A percentile compares a stretch with the other conserved stretches of the same genome.
Evolutionary conservation across 2,329 filamentous ascomycete genomes (phyloP).

Genomic region (Aspergillus sp.): DNA sequence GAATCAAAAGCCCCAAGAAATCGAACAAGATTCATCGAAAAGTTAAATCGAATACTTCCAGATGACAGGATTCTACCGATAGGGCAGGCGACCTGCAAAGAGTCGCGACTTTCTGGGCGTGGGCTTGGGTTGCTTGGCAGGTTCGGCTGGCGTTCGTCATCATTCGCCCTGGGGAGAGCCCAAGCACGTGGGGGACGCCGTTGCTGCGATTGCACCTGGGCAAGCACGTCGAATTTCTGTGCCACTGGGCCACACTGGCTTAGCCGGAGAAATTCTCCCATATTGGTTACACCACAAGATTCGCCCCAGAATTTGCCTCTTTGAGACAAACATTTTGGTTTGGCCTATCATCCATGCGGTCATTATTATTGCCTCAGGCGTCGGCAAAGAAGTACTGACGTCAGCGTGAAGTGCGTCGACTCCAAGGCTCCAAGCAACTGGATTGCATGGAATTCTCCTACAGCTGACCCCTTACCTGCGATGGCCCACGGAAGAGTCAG

Average conservation of each 20-base stretch:
- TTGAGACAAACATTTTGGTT: conserved; percentile 1
- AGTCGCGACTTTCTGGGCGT: conserved; percentile 1
- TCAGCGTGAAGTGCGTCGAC: neutral
- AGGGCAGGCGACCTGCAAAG: neutral
- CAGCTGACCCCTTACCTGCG: neutral
- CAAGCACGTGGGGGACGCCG: conserved; percentile 24
- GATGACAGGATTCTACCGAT: conserved; percentile 6
- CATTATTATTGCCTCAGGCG: conserved; percentile 8
- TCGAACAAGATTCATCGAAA: neutral
- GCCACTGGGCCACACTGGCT: conserved; percentile 7
- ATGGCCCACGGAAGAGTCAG: neutral
- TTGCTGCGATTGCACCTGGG: conserved; percentile 26
- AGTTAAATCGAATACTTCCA: conserved; percentile 4
- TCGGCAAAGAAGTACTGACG: neutral
- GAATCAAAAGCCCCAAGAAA: neutral
- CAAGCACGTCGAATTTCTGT: neutral
- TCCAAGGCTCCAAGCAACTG: neutral
- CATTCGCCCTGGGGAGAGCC: neutral
- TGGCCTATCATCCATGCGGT: neutral
- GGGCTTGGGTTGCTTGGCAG: neutral
- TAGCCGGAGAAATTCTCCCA: conserved; percentile 16
- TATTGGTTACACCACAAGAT: neutral
- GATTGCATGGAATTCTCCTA: neutral
- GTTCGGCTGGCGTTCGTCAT: neutral
- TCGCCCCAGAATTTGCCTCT: neutral